phyloP scores from a whole-genome alignment of 306 rosid genomes.

The Calophaca sinica region DNA sequence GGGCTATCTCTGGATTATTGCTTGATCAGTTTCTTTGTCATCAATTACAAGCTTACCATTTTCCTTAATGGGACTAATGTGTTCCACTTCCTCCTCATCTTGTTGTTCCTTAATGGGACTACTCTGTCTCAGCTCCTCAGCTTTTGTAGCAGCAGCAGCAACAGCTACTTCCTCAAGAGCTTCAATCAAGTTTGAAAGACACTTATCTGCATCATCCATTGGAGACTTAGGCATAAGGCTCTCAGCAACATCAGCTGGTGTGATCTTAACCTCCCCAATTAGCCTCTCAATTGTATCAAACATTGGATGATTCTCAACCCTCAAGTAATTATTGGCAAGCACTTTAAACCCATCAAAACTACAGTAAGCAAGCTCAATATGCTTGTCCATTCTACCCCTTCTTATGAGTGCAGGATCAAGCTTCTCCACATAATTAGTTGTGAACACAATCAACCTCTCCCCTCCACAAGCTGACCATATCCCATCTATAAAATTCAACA shows the following conservation, averaged over 20 bases:
- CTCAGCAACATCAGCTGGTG: slow-evolving; percentile 92
- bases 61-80: slow-evolving; percentile 45
- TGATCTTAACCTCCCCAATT: slow-evolving; percentile 59
- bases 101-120: slow-evolving; percentile 44
- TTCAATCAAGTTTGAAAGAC: slow-evolving; percentile 64
- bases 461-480: slow-evolving; percentile 88
- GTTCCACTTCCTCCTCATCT: slow-evolving; percentile 44
- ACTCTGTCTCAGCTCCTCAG: slow-evolving; percentile 49
- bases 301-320: slow-evolving; percentile 59
- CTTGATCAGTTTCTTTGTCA: slow-evolving; percentile 33
- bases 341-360: slow-evolving; percentile 75
- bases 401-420: slow-evolving; percentile 89
- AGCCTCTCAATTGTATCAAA: slow-evolving; percentile 62
- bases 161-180: slow-evolving; percentile 57
- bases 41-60: slow-evolving; percentile 38
- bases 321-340: slow-evolving; percentile 76
- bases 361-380: slow-evolving; percentile 79
- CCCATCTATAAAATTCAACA: slow-evolving; percentile 90
- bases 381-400: slow-evolving; percentile 92
- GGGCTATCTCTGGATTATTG: slow-evolving; percentile 14
- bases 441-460: slow-evolving; percentile 82
- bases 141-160: slow-evolving; percentile 49
- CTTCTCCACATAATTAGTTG: slow-evolving; percentile 84
- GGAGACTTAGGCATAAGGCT: slow-evolving; percentile 86
- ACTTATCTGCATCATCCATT: slow-evolving; percentile 63